Evolutionary conservation across 441 rosid genomes (phyloP).

Genomic region (Lepidium campestre): DNA sequence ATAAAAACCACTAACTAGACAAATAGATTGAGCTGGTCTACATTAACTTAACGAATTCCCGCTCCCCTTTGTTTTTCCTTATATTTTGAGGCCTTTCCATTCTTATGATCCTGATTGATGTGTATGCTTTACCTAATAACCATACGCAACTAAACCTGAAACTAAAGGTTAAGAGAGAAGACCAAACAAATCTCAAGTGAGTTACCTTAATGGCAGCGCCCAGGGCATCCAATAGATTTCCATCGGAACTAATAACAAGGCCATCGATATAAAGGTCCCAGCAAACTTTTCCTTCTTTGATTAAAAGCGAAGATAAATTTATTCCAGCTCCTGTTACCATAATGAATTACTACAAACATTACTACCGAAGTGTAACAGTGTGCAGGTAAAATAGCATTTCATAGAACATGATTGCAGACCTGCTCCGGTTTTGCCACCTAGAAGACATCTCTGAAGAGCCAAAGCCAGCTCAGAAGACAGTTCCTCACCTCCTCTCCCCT

Average conservation of each 20-base stretch:
- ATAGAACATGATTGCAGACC: constrained; percentile 32
- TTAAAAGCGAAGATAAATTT: constrained; percentile 60
- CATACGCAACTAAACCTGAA: not conserved
- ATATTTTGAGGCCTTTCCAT: not conserved
- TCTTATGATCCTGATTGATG: not conserved
- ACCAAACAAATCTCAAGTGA: not conserved
- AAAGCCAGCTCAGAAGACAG: constrained; percentile 68
- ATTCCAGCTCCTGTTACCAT: constrained; percentile 68
- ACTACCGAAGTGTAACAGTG: not conserved
- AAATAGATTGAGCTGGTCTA: not conserved
- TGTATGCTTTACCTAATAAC: not conserved
- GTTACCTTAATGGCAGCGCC: constrained; percentile 83
- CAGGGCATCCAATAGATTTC: constrained; percentile 75
- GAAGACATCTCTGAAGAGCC: constrained; percentile 67
- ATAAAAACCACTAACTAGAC: not conserved
- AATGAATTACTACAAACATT: not conserved
- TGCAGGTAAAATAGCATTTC: not conserved
- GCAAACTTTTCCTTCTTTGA: constrained; percentile 74
- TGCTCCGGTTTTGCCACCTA: constrained; percentile 88
- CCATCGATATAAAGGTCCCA: constrained; percentile 92
- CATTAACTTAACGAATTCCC: not conserved
- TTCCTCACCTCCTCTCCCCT: constrained; percentile 95
- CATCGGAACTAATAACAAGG: constrained; percentile 79
- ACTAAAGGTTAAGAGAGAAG: not conserved
- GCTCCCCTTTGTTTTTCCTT: not conserved